phyloP scores from a whole-genome alignment of 139 green algal genomes.

The Eudorina sp. region DNA sequence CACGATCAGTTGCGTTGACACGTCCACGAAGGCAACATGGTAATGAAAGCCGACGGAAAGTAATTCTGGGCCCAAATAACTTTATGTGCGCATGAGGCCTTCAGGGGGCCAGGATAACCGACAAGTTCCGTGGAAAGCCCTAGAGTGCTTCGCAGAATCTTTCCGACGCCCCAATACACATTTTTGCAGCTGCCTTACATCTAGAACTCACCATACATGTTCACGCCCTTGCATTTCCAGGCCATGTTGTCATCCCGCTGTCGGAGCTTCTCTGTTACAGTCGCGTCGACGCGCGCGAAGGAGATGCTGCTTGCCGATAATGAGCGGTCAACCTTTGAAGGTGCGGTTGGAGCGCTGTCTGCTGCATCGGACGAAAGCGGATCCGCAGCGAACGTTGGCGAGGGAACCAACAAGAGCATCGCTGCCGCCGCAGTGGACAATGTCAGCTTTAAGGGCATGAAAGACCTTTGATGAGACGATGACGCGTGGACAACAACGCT shows the following conservation, averaged over 20 bases:
- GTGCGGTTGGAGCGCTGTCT: not conserved
- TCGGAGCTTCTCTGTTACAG: conserved; percentile 20
- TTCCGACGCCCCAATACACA: not conserved
- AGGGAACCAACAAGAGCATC: not conserved
- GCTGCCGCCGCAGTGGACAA: not conserved
- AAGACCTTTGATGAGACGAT: too few relatives aligned
- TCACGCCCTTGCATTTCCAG: conserved; percentile 24
- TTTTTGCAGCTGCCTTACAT: not conserved
- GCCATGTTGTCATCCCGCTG: conserved; percentile 31
- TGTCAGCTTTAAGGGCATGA: too few relatives aligned
- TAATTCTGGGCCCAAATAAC: too few relatives aligned
- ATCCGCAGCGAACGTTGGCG: not conserved
- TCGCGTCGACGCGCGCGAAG: not conserved
- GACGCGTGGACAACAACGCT: too few relatives aligned
- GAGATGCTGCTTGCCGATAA: conserved; percentile 25
- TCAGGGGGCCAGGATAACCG: too few relatives aligned
- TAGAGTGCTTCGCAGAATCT: too few relatives aligned
- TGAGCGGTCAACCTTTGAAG: not conserved
- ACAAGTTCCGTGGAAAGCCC: too few relatives aligned
- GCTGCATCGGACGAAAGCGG: not conserved
- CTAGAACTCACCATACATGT: conserved; percentile 10
- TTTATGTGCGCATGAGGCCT: too few relatives aligned
- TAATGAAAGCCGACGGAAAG: too few relatives aligned
- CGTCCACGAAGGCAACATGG: too few relatives aligned
- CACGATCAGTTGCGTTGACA: too few relatives aligned